Evolutionary conservation across 2,329 filamentous ascomycete species (phyloP).

Genomic region (Cercospora sesami): DNA sequence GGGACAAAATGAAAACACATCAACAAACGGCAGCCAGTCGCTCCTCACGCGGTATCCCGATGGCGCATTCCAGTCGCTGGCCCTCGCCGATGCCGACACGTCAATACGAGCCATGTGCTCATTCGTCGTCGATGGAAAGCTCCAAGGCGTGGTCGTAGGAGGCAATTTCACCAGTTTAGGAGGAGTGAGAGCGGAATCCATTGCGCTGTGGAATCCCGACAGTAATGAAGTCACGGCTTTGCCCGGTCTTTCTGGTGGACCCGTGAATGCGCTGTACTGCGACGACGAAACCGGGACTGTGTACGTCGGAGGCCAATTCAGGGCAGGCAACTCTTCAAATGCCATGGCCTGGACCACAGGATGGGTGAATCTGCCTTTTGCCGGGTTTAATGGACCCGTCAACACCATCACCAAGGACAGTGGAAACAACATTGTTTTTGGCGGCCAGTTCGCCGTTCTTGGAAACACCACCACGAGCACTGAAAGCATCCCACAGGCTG

Average conservation of each 20-base stretch:
- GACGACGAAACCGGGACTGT: conserved; percentile 75
- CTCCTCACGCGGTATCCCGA: conserved; percentile 82
- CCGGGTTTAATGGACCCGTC: conserved; percentile 91
- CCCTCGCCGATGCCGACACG: conserved; percentile 75
- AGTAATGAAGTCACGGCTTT: conserved; percentile 71
- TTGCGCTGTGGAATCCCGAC: conserved; percentile 77
- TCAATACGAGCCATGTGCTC: conserved; percentile 87
- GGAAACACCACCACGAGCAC: conserved; percentile 70
- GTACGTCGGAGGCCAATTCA: conserved; percentile 88
- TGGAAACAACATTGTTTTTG: conserved; percentile 86
- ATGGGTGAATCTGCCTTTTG: conserved; percentile 83
- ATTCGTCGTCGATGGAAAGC: conserved; percentile 66
- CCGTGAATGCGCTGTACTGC: conserved; percentile 79
- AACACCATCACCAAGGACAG: conserved; percentile 77
- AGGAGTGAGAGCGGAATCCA: conserved; percentile 70
- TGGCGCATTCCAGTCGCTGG: conserved; percentile 73
- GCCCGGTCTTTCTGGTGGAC: conserved; percentile 71
- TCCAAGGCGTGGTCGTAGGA: conserved; percentile 77
- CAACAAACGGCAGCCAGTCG: conserved; percentile 76
- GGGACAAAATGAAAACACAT: conserved; percentile 70
- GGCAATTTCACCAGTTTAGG: conserved; percentile 95
- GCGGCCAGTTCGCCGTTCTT: conserved; percentile 82
- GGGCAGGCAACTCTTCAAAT: conserved; percentile 77
- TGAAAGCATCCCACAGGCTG: conserved; percentile 67
- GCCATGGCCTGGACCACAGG: conserved; percentile 78